These are phyloP conservation scores for Adansonia gregorii DNA, from an alignment of 441 rosid genomes.

Conservation along the genomic window DNA sequence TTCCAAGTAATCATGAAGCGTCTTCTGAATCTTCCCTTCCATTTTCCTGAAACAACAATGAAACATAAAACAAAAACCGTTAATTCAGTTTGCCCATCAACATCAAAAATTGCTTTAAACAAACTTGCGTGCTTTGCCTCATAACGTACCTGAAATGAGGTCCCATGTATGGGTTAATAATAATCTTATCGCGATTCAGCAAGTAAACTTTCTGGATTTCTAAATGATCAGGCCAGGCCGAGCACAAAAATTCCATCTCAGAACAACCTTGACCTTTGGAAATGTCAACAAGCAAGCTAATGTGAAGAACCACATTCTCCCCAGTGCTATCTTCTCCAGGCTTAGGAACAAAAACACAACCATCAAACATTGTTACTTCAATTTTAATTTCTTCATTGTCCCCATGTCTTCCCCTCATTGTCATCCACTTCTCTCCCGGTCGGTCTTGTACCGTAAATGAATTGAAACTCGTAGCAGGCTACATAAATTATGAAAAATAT, in stretches of 20 bases:
- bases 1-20: slow-evolving; percentile 48
- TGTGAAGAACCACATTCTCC: slow-evolving; percentile 52
- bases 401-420: slow-evolving; percentile 49
- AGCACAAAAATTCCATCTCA: slow-evolving; percentile 57
- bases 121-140: background rate
- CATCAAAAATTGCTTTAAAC: slow-evolving; percentile 3
- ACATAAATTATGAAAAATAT: background rate
- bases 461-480: slow-evolving; percentile 57
- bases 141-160: slow-evolving; percentile 54
- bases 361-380: slow-evolving; percentile 76
- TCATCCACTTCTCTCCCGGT: slow-evolving; percentile 58
- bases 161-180: slow-evolving; percentile 54
- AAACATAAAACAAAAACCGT: background rate
- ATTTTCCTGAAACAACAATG: slow-evolving; percentile 46
- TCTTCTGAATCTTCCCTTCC: slow-evolving; percentile 49
- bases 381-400: slow-evolving; percentile 53
- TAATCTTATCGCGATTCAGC: slow-evolving; percentile 38
- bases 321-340: slow-evolving; percentile 52
- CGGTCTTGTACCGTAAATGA: slow-evolving; percentile 61
- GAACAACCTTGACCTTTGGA: slow-evolving; percentile 47
- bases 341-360: slow-evolving; percentile 44
- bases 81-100: background rate
- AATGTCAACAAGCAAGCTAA: slow-evolving; percentile 59
- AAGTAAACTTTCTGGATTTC: slow-evolving; percentile 60
- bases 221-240: slow-evolving; percentile 71